Base-by-base conservation (phyloP, 352 stramenopile genomes). In the Albugo laibachii region DNA sequence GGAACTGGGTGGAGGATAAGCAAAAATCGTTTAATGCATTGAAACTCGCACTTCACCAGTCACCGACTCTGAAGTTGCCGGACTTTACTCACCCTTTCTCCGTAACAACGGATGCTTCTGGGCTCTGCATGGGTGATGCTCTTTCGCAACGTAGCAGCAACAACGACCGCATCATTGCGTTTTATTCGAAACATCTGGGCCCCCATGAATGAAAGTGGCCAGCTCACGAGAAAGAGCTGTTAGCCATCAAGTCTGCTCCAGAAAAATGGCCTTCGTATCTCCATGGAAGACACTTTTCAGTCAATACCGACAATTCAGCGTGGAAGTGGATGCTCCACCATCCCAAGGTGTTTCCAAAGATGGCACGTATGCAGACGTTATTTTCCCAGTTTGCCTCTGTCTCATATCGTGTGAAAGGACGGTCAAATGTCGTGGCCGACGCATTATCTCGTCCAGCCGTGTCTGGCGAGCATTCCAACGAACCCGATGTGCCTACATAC, bases 191-290 rank as follows among this genome's bases (percentile, higher is more conserved):
- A 8, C 16, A 43, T 19, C 44, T 56, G 10, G 42, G 52, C 3
- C 24, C 11, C n/a, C 36, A 46, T 34, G 49, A 56, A 35, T 12
- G 11, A 24, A 43, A 43, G 8, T 43, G 38, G 38, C 38, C 38
- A 43, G 16, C 3, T 43, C 38, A 43, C 19, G 38, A 43, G 38
- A 43, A 43, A 24, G 38, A 43, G 38, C 19, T 43, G 38, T 43
- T 19, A 21, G 3, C 38, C 16, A 43, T 43, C 46, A 53, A 53
- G 38, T 12, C 16, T 16, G 51, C 51, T 13, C 24, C 52, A 13
- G 36, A 19, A 14, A 57, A 57, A 41, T 57, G 51, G 51, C 35
- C 21, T 27, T 34, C 36, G 36, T 55, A 50, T 36, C 20, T 55
- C 15, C 45, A 43, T 24, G 38, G 38, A 43, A 13, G 1, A 13